Evolutionary conservation across 768 basidiomycete genomes (phyloP).

Genomic region (Podaxis mareebaensis): DNA sequence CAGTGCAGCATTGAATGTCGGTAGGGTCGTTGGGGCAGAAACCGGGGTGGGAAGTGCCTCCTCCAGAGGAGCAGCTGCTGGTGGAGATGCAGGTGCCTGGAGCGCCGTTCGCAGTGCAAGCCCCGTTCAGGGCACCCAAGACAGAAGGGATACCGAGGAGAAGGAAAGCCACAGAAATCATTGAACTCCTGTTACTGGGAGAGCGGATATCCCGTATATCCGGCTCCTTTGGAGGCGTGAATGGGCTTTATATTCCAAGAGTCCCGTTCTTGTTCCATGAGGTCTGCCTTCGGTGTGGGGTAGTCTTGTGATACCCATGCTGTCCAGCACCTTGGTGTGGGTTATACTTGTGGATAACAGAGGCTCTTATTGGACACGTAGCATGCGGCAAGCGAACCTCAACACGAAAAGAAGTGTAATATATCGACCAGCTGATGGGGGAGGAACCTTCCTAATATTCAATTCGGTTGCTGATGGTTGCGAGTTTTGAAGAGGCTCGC

Average conservation of each 20-base stretch:
- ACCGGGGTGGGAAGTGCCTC: constrained; percentile 25
- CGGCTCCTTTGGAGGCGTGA: background rate
- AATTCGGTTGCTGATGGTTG: background rate
- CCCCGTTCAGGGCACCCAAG: constrained; percentile 22
- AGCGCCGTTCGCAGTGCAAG: constrained; percentile 26
- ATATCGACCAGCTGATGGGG: background rate
- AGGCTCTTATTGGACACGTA: background rate
- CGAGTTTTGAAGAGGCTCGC: background rate
- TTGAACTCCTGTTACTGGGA: background rate
- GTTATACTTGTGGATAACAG: background rate
- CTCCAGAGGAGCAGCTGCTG: constrained; percentile 23
- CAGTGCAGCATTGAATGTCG: constrained; percentile 29
- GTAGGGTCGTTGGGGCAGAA: constrained; percentile 30
- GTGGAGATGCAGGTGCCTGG: constrained; percentile 29
- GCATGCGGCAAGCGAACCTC: background rate
- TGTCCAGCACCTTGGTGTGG: background rate
- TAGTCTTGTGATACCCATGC: background rate
- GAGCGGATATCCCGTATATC: background rate
- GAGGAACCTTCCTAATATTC: background rate
- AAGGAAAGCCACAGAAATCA: background rate
- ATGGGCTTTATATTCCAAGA: constrained; percentile 1
- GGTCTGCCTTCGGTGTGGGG: background rate
- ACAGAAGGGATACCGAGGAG: constrained; percentile 13
- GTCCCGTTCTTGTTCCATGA: background rate
- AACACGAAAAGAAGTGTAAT: background rate